These are phyloP conservation scores for Plasmodium fragile DNA, from an alignment of 169 alveolate species.

Conservation along the genomic window DNA sequence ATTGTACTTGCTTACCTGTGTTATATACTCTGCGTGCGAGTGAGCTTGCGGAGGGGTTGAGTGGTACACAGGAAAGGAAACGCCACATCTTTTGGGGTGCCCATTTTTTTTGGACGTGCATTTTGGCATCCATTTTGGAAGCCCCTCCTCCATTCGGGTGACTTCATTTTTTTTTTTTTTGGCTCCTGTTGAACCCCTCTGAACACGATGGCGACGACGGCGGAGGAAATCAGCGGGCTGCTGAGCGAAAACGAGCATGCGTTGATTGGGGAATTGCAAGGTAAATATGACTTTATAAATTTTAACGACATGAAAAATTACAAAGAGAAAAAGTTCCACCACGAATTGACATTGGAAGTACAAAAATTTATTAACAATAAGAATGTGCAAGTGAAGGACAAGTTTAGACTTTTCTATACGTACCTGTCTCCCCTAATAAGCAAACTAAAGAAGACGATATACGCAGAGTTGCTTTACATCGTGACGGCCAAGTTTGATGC, in stretches of 20 bases:
- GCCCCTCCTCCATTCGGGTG: background rate
- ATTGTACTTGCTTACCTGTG: background rate
- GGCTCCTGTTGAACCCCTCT: background rate
- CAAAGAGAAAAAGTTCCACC: slow-evolving; percentile 54
- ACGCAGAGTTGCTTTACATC: slow-evolving; percentile 60
- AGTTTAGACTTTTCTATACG: slow-evolving; percentile 46
- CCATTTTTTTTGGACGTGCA: no score
- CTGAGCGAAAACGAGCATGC: slow-evolving; percentile 32
- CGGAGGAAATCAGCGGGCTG: slow-evolving; percentile 5
- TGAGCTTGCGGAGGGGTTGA: background rate
- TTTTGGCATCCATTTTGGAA: no score
- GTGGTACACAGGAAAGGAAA: background rate
- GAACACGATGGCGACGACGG: background rate
- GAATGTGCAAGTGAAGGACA: slow-evolving; percentile 32
- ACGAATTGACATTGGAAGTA: slow-evolving; percentile 58
- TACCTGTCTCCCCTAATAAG: slow-evolving; percentile 46
- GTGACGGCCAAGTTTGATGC: slow-evolving; percentile 36
- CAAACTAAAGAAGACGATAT: slow-evolving; percentile 44
- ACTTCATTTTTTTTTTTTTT: background rate
- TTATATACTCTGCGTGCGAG: background rate
- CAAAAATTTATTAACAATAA: slow-evolving; percentile 49
- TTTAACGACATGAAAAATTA: slow-evolving; percentile 28
- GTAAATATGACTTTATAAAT: slow-evolving; percentile 20
- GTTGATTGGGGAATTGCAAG: slow-evolving; percentile 16
- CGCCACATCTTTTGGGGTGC: background rate